Conservation (phyloP, 345 rosid species). For the Streptanthus diversifolius region DNA sequence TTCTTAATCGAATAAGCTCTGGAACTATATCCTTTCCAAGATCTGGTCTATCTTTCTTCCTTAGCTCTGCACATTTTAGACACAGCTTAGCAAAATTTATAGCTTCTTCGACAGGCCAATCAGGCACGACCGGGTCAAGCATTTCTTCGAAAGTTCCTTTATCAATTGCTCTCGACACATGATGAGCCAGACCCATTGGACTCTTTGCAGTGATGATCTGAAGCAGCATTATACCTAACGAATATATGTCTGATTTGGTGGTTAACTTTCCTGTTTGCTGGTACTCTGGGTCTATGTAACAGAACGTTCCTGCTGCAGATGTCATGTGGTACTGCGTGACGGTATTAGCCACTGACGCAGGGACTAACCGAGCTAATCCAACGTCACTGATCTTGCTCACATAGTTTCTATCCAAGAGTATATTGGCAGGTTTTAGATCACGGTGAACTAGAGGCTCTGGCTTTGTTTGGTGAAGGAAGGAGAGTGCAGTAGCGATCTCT, state of each 20-base stretch:
- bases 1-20: conserved; percentile 62
- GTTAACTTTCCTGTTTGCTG: conserved; percentile 85
- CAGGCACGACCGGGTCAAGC: conserved; percentile 59
- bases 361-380: conserved; percentile 89
- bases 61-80: conserved; percentile 62
- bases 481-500: conserved; percentile 78
- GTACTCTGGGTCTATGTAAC: conserved; percentile 91
- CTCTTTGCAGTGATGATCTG: conserved; percentile 75
- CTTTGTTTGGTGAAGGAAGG: conserved; percentile 91
- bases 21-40: conserved; percentile 68
- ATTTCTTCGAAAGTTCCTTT: conserved; percentile 58
- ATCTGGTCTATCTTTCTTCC: conserved; percentile 81
- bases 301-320: conserved; percentile 89
- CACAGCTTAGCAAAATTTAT: conserved; percentile 56
- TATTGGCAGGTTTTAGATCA: conserved; percentile 91
- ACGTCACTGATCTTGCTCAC: conserved; percentile 93
- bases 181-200: conserved; percentile 90
- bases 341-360: conserved; percentile 65
- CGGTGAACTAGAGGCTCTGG: conserved; percentile 97
- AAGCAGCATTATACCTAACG: conserved; percentile 79
- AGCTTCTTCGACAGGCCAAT: conserved; percentile 82
- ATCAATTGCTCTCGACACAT: conserved; percentile 56
- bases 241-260: conserved; percentile 75
- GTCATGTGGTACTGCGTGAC: conserved; percentile 90
- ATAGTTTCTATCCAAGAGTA: conserved; percentile 73